Evolutionary conservation across 257 asterid genomes (phyloP).

Genomic region (Penstemon eatonii): DNA sequence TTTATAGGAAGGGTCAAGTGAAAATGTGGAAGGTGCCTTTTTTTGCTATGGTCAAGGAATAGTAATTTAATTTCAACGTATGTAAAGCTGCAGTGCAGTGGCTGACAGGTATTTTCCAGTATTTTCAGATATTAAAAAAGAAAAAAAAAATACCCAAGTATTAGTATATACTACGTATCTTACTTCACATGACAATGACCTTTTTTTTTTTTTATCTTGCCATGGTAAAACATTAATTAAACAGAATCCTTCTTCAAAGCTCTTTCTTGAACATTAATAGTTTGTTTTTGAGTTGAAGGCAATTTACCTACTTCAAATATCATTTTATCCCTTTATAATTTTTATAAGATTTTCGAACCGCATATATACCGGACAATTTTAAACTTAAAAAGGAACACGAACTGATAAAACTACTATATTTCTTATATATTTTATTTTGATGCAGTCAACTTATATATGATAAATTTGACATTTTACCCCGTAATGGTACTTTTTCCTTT

Average conservation of each 20-base stretch:
- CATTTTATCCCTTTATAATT: no score
- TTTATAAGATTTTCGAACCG: no score
- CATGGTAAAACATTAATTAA: background rate
- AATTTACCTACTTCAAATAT: no score
- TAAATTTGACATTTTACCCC: no score
- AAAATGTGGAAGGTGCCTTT: constrained; percentile 1
- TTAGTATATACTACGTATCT: background rate
- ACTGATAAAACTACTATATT: no score
- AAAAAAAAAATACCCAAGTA: constrained; percentile 11
- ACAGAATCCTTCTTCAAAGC: background rate
- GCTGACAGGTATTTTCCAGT: constrained; percentile 70
- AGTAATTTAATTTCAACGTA: constrained; percentile 33
- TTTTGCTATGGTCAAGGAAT: constrained; percentile 38
- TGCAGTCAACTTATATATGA: no score
- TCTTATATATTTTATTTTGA: no score
- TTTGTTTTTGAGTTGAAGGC: background rate
- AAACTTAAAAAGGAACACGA: no score
- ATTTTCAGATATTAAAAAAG: constrained; percentile 7
- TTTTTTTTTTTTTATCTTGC: background rate
- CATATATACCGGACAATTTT: no score
- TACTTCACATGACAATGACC: constrained; percentile 40
- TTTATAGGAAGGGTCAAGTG: constrained; percentile 33
- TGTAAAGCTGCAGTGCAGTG: constrained; percentile 2
- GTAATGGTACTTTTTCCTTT: no score
- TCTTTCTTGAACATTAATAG: no score